Evolutionary conservation across 1,284 basidiomycete species (phyloP).

Genomic region (Cutaneotrichosporon curvatum): DNA sequence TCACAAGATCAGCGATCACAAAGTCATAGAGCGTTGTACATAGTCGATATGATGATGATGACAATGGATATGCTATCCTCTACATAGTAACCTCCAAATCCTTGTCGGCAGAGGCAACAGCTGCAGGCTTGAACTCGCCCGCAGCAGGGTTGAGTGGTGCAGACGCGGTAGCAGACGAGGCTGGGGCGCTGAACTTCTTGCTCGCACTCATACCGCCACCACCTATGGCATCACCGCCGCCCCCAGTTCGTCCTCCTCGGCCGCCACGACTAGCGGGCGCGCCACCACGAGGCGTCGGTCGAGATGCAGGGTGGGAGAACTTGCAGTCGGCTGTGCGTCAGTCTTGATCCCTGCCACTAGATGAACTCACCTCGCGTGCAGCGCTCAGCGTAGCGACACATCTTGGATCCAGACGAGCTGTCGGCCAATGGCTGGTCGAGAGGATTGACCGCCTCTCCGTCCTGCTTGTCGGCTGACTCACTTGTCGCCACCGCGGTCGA

Average conservation of each 20-base stretch:
- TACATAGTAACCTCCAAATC: slow-evolving; percentile 20
- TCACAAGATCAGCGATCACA: too few species aligned
- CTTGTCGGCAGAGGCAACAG: slow-evolving; percentile 5
- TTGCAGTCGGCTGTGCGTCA: slow-evolving; percentile 29
- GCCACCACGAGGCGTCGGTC: slow-evolving; percentile 23
- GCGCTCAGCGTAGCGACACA: slow-evolving; percentile 38
- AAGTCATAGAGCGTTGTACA: too few species aligned
- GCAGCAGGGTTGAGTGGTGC: slow-evolving; percentile 25
- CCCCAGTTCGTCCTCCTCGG: background rate
- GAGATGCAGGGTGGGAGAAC: slow-evolving; percentile 31
- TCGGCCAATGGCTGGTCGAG: slow-evolving; percentile 26
- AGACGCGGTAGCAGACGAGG: background rate
- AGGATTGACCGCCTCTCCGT: slow-evolving; percentile 27
- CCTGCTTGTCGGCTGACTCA: slow-evolving; percentile 3
- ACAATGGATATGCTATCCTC: background rate
- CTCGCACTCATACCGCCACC: slow-evolving; percentile 25
- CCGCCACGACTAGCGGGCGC: slow-evolving; percentile 5
- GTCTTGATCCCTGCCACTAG: background rate
- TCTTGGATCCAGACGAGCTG: slow-evolving; percentile 16
- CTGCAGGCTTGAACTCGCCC: slow-evolving; percentile 30
- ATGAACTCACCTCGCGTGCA: slow-evolving; percentile 33
- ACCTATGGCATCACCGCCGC: background rate
- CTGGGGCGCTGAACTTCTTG: slow-evolving; percentile 26
- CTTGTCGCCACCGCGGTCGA: too few species aligned
- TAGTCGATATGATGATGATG: background rate